These are phyloP conservation scores for Rhizomucor pusillus DNA, from an alignment of 371 early-diverging fungal species.

Conservation along the genomic window DNA sequence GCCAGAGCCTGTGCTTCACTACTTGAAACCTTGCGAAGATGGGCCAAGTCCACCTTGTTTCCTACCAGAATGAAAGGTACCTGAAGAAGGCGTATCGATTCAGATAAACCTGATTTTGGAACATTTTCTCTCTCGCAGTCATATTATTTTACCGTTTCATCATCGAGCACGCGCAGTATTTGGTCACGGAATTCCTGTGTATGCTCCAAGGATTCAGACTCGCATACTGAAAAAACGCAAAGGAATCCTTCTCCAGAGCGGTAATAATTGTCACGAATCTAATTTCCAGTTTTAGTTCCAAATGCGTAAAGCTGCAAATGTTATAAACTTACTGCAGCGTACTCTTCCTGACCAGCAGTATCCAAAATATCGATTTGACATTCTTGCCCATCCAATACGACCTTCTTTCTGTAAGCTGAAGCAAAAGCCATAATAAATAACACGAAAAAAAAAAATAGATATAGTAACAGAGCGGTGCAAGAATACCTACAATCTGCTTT, in stretches of 20 bases:
- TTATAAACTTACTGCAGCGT: conserved; percentile 63
- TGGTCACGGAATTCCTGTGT: conserved; percentile 88
- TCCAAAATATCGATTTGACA: conserved; percentile 91
- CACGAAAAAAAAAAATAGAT: neutral
- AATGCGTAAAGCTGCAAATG: neutral
- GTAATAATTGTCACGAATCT: conserved; percentile 93
- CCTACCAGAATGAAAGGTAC: conserved; percentile 86
- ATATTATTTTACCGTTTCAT: conserved; percentile 59
- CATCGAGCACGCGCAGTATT: conserved; percentile 84
- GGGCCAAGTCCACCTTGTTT: conserved; percentile 82
- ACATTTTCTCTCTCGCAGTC: neutral
- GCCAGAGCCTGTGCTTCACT: conserved; percentile 72
- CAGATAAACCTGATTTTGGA: no score
- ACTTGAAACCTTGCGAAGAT: conserved; percentile 68
- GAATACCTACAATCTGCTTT: conserved; percentile 68
- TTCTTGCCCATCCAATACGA: conserved; percentile 65
- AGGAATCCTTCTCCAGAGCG: conserved; percentile 90
- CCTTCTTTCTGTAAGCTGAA: conserved; percentile 69
- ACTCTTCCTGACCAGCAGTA: conserved; percentile 94
- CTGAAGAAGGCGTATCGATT: conserved; percentile 14
- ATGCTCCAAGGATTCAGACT: conserved; percentile 78
- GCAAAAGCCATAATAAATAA: neutral
- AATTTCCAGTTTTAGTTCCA: neutral
- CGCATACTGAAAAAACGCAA: conserved; percentile 84
- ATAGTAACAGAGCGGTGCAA: neutral